Conservation (phyloP, 2,329 filamentous ascomycete genomes). For the Grosmannia clavigera region DNA sequence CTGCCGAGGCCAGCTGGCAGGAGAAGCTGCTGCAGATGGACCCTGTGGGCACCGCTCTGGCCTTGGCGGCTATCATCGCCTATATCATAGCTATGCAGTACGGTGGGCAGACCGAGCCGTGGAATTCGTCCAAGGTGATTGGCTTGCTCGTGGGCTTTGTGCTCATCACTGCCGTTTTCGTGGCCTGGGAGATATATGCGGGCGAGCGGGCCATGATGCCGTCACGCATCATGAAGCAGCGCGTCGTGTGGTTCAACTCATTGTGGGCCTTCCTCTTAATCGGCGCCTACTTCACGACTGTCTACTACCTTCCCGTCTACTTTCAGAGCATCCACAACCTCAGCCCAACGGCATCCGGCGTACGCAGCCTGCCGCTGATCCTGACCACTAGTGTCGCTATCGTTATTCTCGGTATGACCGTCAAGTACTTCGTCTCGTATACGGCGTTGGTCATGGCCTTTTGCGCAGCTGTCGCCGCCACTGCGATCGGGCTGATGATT, state of each 20-base stretch:
- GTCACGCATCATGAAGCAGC: constrained; percentile 26
- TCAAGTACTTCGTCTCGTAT: constrained; percentile 16
- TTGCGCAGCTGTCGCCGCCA: constrained; percentile 15
- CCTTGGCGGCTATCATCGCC: constrained; percentile 19
- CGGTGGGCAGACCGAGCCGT: constrained; percentile 25
- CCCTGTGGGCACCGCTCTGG: constrained; percentile 1
- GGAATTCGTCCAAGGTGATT: constrained; percentile 21
- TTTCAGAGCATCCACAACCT: constrained; percentile 33
- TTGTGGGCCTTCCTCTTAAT: constrained; percentile 28
- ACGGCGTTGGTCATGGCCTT: constrained; percentile 5
- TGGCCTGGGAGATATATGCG: constrained; percentile 19
- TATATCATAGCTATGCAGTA: constrained; percentile 29
- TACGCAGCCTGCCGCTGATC: constrained; percentile 23
- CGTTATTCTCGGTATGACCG: constrained; percentile 14
- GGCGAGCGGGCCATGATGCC: constrained; percentile 38
- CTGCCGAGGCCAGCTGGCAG: not conserved
- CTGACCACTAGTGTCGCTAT: constrained; percentile 19
- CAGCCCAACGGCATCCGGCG: constrained; percentile 21
- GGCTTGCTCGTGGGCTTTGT: constrained; percentile 20
- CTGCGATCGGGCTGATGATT: constrained; percentile 22
- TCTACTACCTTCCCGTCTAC: constrained; percentile 37
- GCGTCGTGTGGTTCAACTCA: constrained; percentile 26
- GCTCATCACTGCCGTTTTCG: constrained; percentile 16
- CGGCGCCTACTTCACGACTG: constrained; percentile 27
- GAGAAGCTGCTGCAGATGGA: constrained; percentile 4